Evolutionary conservation across 345 rosid genomes (phyloP), one percentile per base, ranked within the genome.

Genomic region (Triadica sebifera): DNA sequence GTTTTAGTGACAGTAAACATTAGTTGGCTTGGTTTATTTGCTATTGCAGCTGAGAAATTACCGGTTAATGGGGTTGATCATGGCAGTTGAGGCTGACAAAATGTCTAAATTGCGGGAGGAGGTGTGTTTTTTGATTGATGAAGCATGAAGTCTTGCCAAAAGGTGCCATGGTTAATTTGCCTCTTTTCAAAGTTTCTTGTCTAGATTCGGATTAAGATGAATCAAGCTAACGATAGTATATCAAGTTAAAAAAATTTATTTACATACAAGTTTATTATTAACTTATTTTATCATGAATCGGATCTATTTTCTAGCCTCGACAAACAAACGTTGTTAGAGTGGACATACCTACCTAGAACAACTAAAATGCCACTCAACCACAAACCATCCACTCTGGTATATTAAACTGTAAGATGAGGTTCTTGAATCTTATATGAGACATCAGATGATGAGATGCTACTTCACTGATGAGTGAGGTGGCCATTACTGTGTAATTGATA

Each of bases 41-140:
- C 73, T 75, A n/a, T 72, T 63, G 81, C 89, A 94, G 98, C 87
- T 92, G 64, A 87, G 81, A 77, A 81, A 89, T 71, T 90, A 95
- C 85, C 84, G 72, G 72, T 55, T 86, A 69, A 90, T 73, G 78
- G 97, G 98, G 69, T 80, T 95, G n/a, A 91, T 89, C 73, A 85
- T 95, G 96, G 86, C 75, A 24, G 84, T 95, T 17, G 81, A 86
- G 66, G 92, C 94, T 47, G 83, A 85, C 73, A 82, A 80, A 76
- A 70, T 89, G 60, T 74, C 87, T 25, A 67, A 80, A 46, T 91
- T 95, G 82, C 85, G 84, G 29, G 71, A 83, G 81, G 79, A 84
- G 85, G 65, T 95, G 84, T 88, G 75, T 74, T 83, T 93, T 66
- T 77, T 88, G 75, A 81, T 91, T 37, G 78, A 81, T 62, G 83